A percentile compares a stretch with the other conserved stretches of the same genome.
Conservation (phyloP, 2,329 filamentous ascomycete species). For the Claviceps sp. region DNA sequence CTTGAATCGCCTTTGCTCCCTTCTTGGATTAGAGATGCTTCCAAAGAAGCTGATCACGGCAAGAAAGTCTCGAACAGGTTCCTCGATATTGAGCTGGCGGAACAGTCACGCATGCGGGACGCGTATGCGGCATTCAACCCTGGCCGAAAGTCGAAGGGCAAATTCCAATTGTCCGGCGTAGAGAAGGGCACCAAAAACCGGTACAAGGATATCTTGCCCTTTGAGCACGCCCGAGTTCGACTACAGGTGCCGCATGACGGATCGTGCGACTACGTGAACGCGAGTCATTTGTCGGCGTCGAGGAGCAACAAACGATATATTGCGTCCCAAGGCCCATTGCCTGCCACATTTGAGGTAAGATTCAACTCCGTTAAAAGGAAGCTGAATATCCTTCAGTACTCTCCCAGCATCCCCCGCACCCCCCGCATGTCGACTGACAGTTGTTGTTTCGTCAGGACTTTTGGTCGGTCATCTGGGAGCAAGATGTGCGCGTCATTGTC, state of each 20-base stretch:
- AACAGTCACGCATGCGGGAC: slow-evolving; percentile 86
- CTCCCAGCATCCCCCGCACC: not conserved
- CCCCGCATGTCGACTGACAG: not conserved
- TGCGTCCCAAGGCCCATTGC: slow-evolving; percentile 85
- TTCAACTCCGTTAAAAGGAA: too few species aligned
- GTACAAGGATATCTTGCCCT: slow-evolving; percentile 96
- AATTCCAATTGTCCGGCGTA: slow-evolving; percentile 73
- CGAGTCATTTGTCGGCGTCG: slow-evolving; percentile 68
- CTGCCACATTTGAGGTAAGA: slow-evolving; percentile 76
- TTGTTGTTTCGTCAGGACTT: slow-evolving; percentile 54
- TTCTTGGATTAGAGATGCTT: slow-evolving; percentile 60
- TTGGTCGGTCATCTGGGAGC: slow-evolving; percentile 95
- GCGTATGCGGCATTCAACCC: slow-evolving; percentile 44
- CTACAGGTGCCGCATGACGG: slow-evolving; percentile 53
- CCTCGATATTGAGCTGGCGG: slow-evolving; percentile 66
- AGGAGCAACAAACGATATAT: slow-evolving; percentile 88
- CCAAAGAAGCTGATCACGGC: slow-evolving; percentile 56
- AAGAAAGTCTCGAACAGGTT: slow-evolving; percentile 75
- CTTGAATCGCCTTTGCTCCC: slow-evolving; percentile 47
- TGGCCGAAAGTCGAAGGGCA: slow-evolving; percentile 12
- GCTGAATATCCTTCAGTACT: too few species aligned
- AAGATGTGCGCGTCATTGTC: slow-evolving; percentile 86
- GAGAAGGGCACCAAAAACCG: slow-evolving; percentile 93
- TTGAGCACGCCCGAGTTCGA: slow-evolving; percentile 82
- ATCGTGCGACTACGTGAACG: slow-evolving; percentile 89